These are phyloP conservation scores for Pseudonitzschia multistriata DNA, from an alignment of 108 stramenopile species.

Conservation along the genomic window DNA sequence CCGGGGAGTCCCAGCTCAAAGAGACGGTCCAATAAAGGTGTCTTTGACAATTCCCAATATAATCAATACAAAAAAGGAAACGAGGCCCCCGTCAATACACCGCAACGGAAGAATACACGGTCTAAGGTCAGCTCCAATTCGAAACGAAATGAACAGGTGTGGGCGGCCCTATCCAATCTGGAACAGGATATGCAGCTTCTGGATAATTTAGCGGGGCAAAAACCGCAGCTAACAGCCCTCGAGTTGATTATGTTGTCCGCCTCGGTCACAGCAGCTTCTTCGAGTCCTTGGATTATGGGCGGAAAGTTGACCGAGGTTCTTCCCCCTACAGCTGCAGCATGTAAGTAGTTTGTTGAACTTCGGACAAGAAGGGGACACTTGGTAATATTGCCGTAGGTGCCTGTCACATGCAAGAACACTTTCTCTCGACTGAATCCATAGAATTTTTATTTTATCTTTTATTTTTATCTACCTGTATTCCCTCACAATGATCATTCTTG, in stretches of 20 bases:
- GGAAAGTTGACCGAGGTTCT: conserved; percentile 69
- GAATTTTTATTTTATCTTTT: not conserved
- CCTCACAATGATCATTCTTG: not conserved
- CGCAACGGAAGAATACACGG: not conserved
- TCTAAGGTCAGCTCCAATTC: not conserved
- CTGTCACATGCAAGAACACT: not conserved
- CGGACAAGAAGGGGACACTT: not conserved
- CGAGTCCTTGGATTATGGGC: conserved; percentile 66
- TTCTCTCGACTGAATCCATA: not conserved
- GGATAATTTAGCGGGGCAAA: conserved; percentile 58
- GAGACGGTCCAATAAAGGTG: not conserved
- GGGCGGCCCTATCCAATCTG: conserved; percentile 41
- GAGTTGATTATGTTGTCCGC: conserved; percentile 61
- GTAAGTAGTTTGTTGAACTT: conserved; percentile 18
- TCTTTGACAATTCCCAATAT: conserved; percentile 12
- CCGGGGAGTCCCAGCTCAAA: not conserved
- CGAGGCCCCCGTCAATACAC: not conserved
- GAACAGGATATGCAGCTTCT: conserved; percentile 62
- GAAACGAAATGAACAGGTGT: conserved; percentile 38
- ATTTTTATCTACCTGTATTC: not conserved
- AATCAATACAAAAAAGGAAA: conserved; percentile 4
- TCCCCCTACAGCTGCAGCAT: conserved; percentile 55
- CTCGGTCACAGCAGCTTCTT: conserved; percentile 53
- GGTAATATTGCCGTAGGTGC: not conserved
- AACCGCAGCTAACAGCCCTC: conserved; percentile 59